Percentiles rank a stretch among this genome's conserved stretches.
phyloP scores from a whole-genome alignment of 371 early-diverging fungal genomes.

The Coemansia sp. region DNA sequence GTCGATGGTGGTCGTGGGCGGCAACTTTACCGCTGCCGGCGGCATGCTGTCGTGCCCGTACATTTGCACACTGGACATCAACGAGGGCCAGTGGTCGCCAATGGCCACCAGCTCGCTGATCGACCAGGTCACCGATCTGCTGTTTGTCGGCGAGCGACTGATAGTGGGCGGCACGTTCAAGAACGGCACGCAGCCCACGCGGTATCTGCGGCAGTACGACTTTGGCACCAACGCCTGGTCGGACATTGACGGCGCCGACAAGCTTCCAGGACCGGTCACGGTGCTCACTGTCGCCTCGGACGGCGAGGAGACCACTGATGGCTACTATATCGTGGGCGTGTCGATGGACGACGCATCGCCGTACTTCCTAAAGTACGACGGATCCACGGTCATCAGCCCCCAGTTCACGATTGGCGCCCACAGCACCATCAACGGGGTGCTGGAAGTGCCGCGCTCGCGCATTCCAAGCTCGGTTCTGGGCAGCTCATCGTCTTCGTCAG shows the following conservation, averaged over 20 bases:
- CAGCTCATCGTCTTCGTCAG: not conserved
- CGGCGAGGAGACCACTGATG: constrained; percentile 9
- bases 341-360: constrained; percentile 12
- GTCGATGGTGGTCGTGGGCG: constrained; percentile 51
- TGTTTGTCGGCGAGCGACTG: constrained; percentile 26
- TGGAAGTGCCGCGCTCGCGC: constrained; percentile 35
- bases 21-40: constrained; percentile 48
- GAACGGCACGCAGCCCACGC: constrained; percentile 30
- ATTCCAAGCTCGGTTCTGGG: constrained; percentile 42
- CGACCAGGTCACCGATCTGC: constrained; percentile 43
- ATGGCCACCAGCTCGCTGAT: constrained; percentile 31
- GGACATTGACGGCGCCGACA: constrained; percentile 23
- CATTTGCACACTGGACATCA: constrained; percentile 50
- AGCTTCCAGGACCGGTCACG: constrained; percentile 45
- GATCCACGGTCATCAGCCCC: constrained; percentile 12
- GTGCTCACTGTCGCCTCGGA: constrained; percentile 10
- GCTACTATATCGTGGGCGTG: constrained; percentile 29
- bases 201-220: constrained; percentile 34
- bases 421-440: constrained; percentile 25
- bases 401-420: constrained; percentile 26
- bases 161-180: constrained; percentile 48
- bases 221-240: constrained; percentile 41
- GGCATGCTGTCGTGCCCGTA: constrained; percentile 43
- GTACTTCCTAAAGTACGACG: constrained; percentile 38
- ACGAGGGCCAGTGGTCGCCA: constrained; percentile 52